These are phyloP conservation scores for Saccharomycopsis sp. DNA, from an alignment of 805 yeast species.

Conservation along the genomic window DNA sequence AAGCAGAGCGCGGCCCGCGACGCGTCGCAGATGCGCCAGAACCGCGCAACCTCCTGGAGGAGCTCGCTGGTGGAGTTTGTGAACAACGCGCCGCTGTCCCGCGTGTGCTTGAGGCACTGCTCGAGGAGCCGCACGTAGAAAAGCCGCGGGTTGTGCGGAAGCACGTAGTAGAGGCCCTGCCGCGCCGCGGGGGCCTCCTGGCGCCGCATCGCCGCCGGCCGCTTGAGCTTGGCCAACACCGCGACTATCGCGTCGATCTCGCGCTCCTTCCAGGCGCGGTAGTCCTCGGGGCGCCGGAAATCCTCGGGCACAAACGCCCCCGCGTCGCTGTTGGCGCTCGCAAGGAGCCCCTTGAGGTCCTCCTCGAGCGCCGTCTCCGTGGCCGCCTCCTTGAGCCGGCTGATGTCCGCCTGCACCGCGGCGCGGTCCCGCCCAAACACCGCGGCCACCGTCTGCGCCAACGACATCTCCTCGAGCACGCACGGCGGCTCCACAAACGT, in stretches of 20 bases:
- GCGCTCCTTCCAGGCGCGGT: slow-evolving; percentile 36
- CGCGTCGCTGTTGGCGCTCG: slow-evolving; percentile 26
- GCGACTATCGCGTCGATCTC: slow-evolving; percentile 30
- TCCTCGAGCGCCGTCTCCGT: slow-evolving; percentile 30
- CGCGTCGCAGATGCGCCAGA: slow-evolving; percentile 53
- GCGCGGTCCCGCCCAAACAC: slow-evolving; percentile 44
- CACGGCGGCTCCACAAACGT: slow-evolving; percentile 42
- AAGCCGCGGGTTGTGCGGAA: slow-evolving; percentile 28
- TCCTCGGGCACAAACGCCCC: slow-evolving; percentile 30
- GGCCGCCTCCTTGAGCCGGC: slow-evolving; percentile 34
- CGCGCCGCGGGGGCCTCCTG: slow-evolving; percentile 1
- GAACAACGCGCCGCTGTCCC: slow-evolving; percentile 6
- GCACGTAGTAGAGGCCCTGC: slow-evolving; percentile 21
- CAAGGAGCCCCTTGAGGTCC: slow-evolving; percentile 25
- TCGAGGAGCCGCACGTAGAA: slow-evolving; percentile 36
- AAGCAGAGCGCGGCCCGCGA: slow-evolving; percentile 44
- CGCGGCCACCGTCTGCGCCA: slow-evolving; percentile 39
- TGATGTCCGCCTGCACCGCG: slow-evolving; percentile 49
- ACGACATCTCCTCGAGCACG: slow-evolving; percentile 47
- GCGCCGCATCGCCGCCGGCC: slow-evolving; percentile 15
- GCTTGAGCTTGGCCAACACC: slow-evolving; percentile 25
- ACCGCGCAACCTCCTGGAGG: slow-evolving; percentile 24
- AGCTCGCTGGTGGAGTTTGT: slow-evolving; percentile 15
- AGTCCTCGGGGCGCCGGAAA: slow-evolving; percentile 31
- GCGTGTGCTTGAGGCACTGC: slow-evolving; percentile 20